Percentiles rank a stretch among this genome's conserved stretches.
These are phyloP conservation scores for Corynespora cassiicola DNA, from an alignment of 2,329 filamentous ascomycete genomes.

Conservation along the genomic window DNA sequence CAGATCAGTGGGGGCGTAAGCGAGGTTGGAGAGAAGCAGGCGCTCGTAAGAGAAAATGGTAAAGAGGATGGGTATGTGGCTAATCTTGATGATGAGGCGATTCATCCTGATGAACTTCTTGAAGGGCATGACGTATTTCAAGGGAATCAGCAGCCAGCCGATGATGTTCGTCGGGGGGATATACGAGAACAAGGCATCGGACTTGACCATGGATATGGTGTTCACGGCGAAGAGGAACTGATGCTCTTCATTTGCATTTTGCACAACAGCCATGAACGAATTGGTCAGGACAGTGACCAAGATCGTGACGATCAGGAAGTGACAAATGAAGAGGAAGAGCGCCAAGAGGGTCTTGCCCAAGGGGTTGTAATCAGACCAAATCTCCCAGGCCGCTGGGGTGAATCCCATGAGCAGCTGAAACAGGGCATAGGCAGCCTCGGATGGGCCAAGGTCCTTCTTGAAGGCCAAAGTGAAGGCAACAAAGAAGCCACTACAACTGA, in stretches of 20 bases:
- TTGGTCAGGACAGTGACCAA: conserved; percentile 95
- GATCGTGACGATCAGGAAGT: conserved; percentile 93
- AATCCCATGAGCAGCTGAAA: conserved; percentile 97
- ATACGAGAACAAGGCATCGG: conserved; percentile 94
- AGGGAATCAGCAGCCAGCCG: conserved; percentile 85
- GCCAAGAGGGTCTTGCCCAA: conserved; percentile 78
- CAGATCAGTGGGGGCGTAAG: conserved; percentile 84
- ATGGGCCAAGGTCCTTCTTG: conserved; percentile 70
- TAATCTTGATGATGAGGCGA: conserved; percentile 87
- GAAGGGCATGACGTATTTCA: conserved; percentile 81
- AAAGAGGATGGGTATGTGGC: conserved; percentile 87
- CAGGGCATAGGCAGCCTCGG: conserved; percentile 83
- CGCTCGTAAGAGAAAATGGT: conserved; percentile 88
- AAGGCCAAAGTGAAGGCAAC: conserved; percentile 90
- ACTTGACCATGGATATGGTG: conserved; percentile 97
- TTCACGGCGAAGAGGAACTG: conserved; percentile 94
- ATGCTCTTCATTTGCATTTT: conserved; percentile 92
- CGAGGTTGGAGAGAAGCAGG: conserved; percentile 73
- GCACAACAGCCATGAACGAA: conserved; percentile 93
- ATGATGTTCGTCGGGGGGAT: conserved; percentile 90
- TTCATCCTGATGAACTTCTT: conserved; percentile 84
- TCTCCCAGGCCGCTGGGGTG: conserved; percentile 91
- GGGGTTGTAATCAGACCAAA: conserved; percentile 81
- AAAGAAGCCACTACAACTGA: conserved; percentile 92
- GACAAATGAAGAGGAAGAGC: conserved; percentile 89